phyloP scores from a whole-genome alignment of 495 filamentous ascomycete species.

The Podospora conica region DNA sequence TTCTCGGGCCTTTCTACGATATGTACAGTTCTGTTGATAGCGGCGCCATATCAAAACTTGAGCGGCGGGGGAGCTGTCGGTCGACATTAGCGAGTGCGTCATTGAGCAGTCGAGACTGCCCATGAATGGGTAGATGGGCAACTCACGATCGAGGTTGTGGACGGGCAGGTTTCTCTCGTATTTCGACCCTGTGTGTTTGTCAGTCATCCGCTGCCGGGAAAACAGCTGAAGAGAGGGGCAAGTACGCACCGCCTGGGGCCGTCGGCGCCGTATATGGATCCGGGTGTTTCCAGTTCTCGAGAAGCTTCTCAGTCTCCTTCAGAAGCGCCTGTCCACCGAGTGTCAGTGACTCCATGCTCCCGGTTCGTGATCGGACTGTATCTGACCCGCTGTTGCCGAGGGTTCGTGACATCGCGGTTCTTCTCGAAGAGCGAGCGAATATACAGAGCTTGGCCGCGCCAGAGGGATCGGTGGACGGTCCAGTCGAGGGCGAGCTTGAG shows the following conservation, averaged over 20 bases:
- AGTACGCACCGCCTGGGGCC: constrained; percentile 77
- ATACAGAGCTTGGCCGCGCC: constrained; percentile 93
- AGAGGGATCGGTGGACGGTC: constrained; percentile 82
- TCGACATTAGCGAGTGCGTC: neutral
- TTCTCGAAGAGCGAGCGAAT: constrained; percentile 93
- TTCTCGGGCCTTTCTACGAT: neutral
- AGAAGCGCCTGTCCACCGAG: constrained; percentile 58
- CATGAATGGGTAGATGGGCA: constrained; percentile 1
- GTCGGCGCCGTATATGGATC: constrained; percentile 85
- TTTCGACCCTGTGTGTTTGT: constrained; percentile 68
- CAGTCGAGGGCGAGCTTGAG: constrained; percentile 92
- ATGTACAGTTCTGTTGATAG: neutral
- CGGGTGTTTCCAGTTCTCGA: constrained; percentile 95
- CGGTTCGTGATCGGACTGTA: neutral
- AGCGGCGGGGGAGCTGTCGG: constrained; percentile 38
- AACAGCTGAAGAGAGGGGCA: neutral
- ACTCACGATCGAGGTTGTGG: constrained; percentile 74
- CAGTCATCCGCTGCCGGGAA: constrained; percentile 1
- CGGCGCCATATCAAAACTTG: constrained; percentile 33
- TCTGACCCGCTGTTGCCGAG: constrained; percentile 77
- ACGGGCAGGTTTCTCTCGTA: constrained; percentile 88
- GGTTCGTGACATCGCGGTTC: constrained; percentile 80
- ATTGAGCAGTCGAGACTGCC: neutral
- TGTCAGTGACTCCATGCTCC: constrained; percentile 8
- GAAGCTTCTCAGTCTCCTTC: constrained; percentile 75